These are phyloP conservation scores for Zelonia costaricensis DNA, from an alignment of 208 protist genomes.

Conservation along the genomic window DNA sequence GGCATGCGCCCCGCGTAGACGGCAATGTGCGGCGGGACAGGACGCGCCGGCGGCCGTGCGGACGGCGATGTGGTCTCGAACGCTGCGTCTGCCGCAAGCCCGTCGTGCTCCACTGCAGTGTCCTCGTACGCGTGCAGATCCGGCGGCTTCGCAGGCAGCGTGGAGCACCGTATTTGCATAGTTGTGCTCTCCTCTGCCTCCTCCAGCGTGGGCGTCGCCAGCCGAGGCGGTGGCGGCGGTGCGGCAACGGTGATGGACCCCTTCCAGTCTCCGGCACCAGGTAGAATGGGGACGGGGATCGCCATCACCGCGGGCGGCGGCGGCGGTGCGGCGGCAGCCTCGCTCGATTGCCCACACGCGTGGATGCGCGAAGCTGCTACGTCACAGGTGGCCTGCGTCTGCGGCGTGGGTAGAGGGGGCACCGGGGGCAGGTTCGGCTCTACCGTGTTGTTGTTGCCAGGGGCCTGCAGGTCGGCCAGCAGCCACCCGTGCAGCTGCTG, in stretches of 20 bases:
- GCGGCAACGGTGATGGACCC: conserved; percentile 13
- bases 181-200: not conserved
- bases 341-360: not conserved
- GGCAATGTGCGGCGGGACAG: not conserved
- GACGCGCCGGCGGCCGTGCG: not conserved
- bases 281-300: conserved; percentile 37
- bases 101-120: not conserved
- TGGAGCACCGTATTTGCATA: not conserved
- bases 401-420: not conserved
- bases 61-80: not conserved
- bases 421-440: not conserved
- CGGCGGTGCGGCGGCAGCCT: not conserved
- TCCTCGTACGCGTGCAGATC: not conserved
- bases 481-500: conserved; percentile 18
- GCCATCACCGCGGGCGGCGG: not conserved
- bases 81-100: not conserved
- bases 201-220: too few species aligned
- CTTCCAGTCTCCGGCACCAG: conserved; percentile 29
- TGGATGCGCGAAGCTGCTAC: not conserved
- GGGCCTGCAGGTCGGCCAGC: not conserved
- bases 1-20: conserved; percentile 26
- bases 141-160: not conserved
- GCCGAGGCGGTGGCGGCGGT: not conserved
- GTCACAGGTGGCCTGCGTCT: not conserved
- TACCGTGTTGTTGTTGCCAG: not conserved